These are phyloP conservation scores for Xerocomellus chrysenteron DNA, from an alignment of 768 basidiomycete species.

Conservation along the genomic window DNA sequence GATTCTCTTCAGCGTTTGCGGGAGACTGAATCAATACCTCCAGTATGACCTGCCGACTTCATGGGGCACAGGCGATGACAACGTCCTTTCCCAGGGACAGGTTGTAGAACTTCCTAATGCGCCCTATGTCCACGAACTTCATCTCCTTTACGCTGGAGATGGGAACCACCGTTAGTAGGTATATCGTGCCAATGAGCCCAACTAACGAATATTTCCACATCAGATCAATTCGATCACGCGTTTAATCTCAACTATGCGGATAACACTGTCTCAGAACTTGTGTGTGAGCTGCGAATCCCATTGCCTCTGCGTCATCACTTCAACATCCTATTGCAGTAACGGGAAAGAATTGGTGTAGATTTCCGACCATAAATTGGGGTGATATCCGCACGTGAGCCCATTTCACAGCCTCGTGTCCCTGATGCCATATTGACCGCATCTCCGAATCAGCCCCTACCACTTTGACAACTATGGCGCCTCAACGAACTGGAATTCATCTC, in stretches of 20 bases:
- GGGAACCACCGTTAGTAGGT: slow-evolving; percentile 31
- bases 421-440: background rate
- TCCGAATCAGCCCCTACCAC: slow-evolving; percentile 41
- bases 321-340: slow-evolving; percentile 33
- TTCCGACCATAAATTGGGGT: slow-evolving; percentile 40
- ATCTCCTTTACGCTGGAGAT: slow-evolving; percentile 49
- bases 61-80: slow-evolving; percentile 45
- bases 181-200: background rate
- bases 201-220: background rate
- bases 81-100: slow-evolving; percentile 45
- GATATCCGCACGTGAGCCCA: slow-evolving; percentile 42
- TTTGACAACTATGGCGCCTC: slow-evolving; percentile 35
- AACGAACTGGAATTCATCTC: slow-evolving; percentile 42
- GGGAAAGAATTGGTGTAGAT: slow-evolving; percentile 46
- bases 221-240: slow-evolving; percentile 34
- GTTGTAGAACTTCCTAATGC: slow-evolving; percentile 32
- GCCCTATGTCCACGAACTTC: slow-evolving; percentile 46
- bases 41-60: slow-evolving; percentile 43
- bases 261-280: slow-evolving; percentile 33
- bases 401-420: background rate
- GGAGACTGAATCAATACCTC: background rate
- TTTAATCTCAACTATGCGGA: slow-evolving; percentile 41
- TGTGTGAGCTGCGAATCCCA: slow-evolving; percentile 27
- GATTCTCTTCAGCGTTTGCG: background rate
- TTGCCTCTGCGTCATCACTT: background rate